Conservation (phyloP, 257 asterid genomes). For the Solanum corneliomulleri region DNA sequence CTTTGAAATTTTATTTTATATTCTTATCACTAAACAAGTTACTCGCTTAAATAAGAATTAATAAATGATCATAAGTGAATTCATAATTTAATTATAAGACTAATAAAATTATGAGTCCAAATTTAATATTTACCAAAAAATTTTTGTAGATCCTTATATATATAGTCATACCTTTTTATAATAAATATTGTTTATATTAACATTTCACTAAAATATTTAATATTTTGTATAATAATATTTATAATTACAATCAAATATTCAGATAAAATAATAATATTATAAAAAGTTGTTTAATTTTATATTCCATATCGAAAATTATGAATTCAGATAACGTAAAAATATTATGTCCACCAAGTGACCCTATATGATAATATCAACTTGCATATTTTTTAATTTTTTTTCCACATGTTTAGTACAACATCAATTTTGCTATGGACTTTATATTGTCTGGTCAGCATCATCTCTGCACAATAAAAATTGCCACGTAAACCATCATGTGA, state of each 20-base stretch:
- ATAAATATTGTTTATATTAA: too few relatives aligned
- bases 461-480: background rate
- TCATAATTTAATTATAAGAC: background rate
- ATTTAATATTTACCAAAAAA: too few relatives aligned
- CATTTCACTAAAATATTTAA: too few relatives aligned
- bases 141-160: too few relatives aligned
- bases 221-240: background rate
- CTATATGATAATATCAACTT: background rate
- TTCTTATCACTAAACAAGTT: background rate
- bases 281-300: background rate
- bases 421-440: background rate
- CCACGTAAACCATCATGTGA: background rate
- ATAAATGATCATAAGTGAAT: too few relatives aligned
- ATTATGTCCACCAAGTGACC: background rate
- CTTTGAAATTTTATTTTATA: background rate
- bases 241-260: background rate
- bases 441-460: background rate
- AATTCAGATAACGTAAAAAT: background rate
- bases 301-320: background rate
- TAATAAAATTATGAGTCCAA: too few relatives aligned
- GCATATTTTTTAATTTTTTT: background rate
- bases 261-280: background rate
- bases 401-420: background rate
- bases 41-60: background rate
- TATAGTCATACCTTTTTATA: too few relatives aligned